These are phyloP conservation scores for Phytomonas sp. DNA, from an alignment of 208 protist genomes.

Conservation along the genomic window DNA sequence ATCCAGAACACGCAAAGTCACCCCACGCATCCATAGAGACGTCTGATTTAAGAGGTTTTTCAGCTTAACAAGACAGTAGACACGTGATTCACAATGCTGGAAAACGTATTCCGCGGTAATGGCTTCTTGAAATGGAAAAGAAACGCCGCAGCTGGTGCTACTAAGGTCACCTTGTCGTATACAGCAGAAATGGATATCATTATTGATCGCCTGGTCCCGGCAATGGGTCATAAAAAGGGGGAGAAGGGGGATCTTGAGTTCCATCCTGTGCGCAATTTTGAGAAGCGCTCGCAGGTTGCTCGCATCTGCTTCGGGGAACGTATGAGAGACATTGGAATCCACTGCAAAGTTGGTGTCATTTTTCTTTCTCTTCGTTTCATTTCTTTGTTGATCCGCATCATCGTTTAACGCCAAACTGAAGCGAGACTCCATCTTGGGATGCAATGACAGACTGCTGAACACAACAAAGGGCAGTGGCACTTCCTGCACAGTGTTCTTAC, in stretches of 20 bases:
- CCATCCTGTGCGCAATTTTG: conserved; percentile 10
- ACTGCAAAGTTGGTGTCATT: neutral
- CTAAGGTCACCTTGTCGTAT: conserved; percentile 39
- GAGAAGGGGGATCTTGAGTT: conserved; percentile 34
- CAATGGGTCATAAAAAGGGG: conserved; percentile 38
- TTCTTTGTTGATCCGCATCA: neutral
- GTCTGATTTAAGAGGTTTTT: conserved; percentile 46
- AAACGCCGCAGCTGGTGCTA: conserved; percentile 24
- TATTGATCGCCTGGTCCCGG: conserved; percentile 10
- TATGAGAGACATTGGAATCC: conserved; percentile 1
- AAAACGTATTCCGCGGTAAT: conserved; percentile 42
- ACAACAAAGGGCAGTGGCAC: neutral
- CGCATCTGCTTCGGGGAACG: conserved; percentile 9
- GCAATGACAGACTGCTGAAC: neutral
- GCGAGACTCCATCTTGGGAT: neutral
- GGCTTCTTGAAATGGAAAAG: conserved; percentile 22
- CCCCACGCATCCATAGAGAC: conserved; percentile 75
- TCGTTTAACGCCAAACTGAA: neutral
- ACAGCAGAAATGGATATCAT: conserved; percentile 36
- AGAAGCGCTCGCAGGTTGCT: conserved; percentile 12
- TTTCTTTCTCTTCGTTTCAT: neutral
- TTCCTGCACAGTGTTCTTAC: neutral
- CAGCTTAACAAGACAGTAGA: conserved; percentile 69
- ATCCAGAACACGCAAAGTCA: conserved; percentile 50
- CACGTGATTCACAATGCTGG: conserved; percentile 56